Evolutionary conservation across 1,284 basidiomycete species (phyloP), one percentile per base, ranked within the genome.

Genomic region (Puccinia sorghi): DNA sequence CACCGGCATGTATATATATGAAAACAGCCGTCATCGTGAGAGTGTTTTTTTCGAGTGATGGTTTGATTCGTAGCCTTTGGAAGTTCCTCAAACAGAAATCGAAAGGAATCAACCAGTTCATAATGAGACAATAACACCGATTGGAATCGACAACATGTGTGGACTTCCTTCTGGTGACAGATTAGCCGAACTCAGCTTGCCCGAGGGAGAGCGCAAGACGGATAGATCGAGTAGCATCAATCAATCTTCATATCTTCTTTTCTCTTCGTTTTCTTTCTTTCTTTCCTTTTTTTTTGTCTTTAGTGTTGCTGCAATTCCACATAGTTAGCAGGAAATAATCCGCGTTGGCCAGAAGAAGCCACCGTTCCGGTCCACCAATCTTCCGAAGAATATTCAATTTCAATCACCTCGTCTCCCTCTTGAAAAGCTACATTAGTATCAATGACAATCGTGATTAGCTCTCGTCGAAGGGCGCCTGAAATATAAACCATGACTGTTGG

Each of bases 361-460:
- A 89, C 89, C 57, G 89, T 86, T 39, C 92, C 93, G 80, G 87
- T 88, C 93, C 93, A 94, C 93, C 87, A 88, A 54, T 86, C 86
- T 22, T 82, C 81, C 78, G 82, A 83, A 64, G 83, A 83, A 78
- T 83, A 83, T 75, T 83, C 83, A 52, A 83, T 80, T 32, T 83
- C 82, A 37, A 83, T 81, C 50, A 85, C 83, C 12, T 74, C 69
- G 57, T 84, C 83, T 12, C 83, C 84, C 79, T 85, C 84, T 27
- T 41, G 80, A 25, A 85, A 83, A 27, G 64, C 64, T 67, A 46
- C 41, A 67, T 48, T 67, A 27, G 11, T 13, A 12, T 76, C 84
- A 79, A 83, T 83, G 7, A 59, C 7, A 17, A 66, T 15, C 15
- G 5, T 32, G 20, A 11, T 61, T 37, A 61, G 59, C 17, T 20